Conservation (phyloP, 768 basidiomycete species). For the Russula vinacea region DNA sequence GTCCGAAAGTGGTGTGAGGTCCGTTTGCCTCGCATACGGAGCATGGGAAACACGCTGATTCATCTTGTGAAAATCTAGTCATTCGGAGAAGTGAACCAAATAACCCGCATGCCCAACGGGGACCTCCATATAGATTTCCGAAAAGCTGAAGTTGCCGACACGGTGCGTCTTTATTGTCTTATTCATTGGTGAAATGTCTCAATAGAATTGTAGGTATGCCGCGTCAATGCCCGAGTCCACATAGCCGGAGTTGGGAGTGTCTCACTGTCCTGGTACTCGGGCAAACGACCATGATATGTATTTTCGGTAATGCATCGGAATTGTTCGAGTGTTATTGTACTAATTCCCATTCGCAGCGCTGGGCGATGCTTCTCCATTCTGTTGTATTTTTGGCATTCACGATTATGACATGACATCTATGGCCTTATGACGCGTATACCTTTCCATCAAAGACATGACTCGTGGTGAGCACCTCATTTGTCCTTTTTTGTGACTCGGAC, state of each 20-base stretch:
- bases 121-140: conserved; percentile 77
- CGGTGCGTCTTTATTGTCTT: conserved; percentile 45
- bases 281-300: conserved; percentile 42
- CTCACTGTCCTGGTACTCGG: conserved; percentile 68
- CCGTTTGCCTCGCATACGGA: conserved; percentile 30
- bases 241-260: conserved; percentile 78
- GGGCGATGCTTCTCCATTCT: conserved; percentile 15
- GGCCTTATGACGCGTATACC: conserved; percentile 26
- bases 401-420: conserved; percentile 25
- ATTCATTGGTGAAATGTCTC: conserved; percentile 11
- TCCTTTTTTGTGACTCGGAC: not conserved
- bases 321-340: not conserved
- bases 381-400: conserved; percentile 27
- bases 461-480: not conserved
- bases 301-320: conserved; percentile 3
- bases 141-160: conserved; percentile 75
- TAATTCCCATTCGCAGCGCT: conserved; percentile 8
- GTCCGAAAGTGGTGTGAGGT: conserved; percentile 78
- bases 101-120: conserved; percentile 69
- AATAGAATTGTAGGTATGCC: conserved; percentile 55
- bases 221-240: conserved; percentile 69
- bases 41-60: conserved; percentile 28
- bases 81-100: conserved; percentile 73
- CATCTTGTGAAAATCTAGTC: conserved; percentile 19
- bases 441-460: conserved; percentile 7